A percentile compares a stretch with the other conserved stretches of the same genome.
phyloP scores from a whole-genome alignment of 768 basidiomycete genomes.

The Neoboletus brunneissimus region DNA sequence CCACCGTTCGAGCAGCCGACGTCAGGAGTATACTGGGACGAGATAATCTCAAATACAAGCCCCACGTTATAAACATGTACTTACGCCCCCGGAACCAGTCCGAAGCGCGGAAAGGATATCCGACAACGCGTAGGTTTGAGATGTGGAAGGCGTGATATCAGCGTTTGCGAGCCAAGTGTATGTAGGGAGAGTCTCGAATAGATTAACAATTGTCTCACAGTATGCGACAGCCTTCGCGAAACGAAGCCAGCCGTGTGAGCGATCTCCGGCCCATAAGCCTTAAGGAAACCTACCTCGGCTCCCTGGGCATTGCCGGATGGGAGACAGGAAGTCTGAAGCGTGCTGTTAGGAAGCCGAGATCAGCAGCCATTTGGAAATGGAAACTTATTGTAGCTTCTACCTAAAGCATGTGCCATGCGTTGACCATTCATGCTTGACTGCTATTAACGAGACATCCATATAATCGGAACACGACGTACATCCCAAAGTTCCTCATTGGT shows the following conservation, averaged over 20 bases:
- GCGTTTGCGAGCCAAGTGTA: conserved; percentile 65
- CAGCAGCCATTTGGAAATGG: background rate
- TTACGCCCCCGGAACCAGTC: conserved; percentile 48
- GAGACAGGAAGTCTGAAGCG: conserved; percentile 55
- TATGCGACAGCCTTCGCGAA: conserved; percentile 58
- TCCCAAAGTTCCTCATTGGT: conserved; percentile 67
- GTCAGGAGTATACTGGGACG: conserved; percentile 44
- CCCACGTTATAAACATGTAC: background rate
- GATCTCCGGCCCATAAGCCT: background rate
- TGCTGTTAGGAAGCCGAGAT: conserved; percentile 38
- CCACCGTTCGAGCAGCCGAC: conserved; percentile 41
- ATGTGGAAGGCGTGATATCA: conserved; percentile 71
- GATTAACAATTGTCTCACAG: conserved; percentile 54
- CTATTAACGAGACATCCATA: conserved; percentile 2
- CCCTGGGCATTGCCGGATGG: conserved; percentile 57
- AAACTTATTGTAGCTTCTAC: conserved; percentile 5
- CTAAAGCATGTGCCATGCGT: conserved; percentile 59
- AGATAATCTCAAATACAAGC: background rate
- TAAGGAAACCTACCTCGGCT: conserved; percentile 45
- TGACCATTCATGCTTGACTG: conserved; percentile 61
- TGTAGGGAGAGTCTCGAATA: conserved; percentile 70
- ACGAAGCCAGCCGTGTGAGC: background rate
- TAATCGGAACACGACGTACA: conserved; percentile 34
- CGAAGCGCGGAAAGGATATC: conserved; percentile 53
- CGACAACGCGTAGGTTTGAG: conserved; percentile 55